phyloP scores from a whole-genome alignment of 2,329 filamentous ascomycete species.

The Teratosphaeria destructans region DNA sequence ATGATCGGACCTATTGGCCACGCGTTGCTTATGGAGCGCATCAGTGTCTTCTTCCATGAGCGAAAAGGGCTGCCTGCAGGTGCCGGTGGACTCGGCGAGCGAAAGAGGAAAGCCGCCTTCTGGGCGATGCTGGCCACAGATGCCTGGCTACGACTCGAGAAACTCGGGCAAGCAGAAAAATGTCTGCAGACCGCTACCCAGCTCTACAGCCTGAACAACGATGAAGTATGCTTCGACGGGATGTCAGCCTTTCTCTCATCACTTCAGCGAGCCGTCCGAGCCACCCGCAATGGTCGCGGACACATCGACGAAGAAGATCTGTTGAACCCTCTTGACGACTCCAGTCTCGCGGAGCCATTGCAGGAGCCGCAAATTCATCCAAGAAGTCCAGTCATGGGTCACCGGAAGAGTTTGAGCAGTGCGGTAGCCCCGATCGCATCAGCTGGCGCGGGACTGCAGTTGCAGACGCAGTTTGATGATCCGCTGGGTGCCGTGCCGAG shows the following conservation, averaged over 20 bases:
- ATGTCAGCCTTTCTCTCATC: constrained; percentile 56
- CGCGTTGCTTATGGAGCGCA: constrained; percentile 73
- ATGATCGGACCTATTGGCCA: constrained; percentile 67
- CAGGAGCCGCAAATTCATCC: constrained; percentile 27
- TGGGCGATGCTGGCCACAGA: constrained; percentile 81
- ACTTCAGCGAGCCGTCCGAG: constrained; percentile 52
- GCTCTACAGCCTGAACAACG: constrained; percentile 31
- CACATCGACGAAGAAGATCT: constrained; percentile 26
- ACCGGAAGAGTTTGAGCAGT: constrained; percentile 35
- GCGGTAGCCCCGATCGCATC: constrained; percentile 1
- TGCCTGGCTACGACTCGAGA: constrained; percentile 68
- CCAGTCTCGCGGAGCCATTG: constrained; percentile 20
- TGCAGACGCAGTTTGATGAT: constrained; percentile 19
- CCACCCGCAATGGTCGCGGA: constrained; percentile 23
- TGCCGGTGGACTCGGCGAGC: constrained; percentile 49
- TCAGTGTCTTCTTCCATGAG: constrained; percentile 73
- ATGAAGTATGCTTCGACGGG: constrained; percentile 34
- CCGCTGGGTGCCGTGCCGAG: constrained; percentile 22
- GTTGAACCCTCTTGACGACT: constrained; percentile 24
- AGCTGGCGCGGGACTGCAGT: constrained; percentile 3
- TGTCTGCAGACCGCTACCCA: constrained; percentile 60
- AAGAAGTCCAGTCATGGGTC: constrained; percentile 20
- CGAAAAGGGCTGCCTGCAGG: constrained; percentile 55
- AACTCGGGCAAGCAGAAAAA: constrained; percentile 66
- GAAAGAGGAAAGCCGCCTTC: constrained; percentile 74